phyloP scores from a whole-genome alignment of 2,329 filamentous ascomycete genomes.

The Calcarisporium arbuscula region DNA sequence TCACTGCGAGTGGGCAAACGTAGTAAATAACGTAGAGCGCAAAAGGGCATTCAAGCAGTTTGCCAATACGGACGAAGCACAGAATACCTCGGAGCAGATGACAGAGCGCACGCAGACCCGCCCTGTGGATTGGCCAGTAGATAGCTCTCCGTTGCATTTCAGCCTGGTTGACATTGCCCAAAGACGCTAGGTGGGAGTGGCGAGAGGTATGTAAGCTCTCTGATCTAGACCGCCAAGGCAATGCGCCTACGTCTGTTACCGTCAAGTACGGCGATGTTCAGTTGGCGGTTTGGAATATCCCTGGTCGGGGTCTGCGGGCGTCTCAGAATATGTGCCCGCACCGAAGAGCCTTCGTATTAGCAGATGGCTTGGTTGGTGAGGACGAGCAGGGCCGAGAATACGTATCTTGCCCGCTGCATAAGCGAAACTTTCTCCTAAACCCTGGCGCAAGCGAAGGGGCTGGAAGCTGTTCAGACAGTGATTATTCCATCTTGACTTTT shows the following conservation, averaged over 20 bases:
- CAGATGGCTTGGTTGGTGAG: slow-evolving; percentile 77
- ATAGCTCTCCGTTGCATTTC: too few species aligned
- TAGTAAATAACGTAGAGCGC: slow-evolving; percentile 61
- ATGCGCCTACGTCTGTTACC: slow-evolving; percentile 66
- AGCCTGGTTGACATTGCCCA: slow-evolving; percentile 57
- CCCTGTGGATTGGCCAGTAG: slow-evolving; percentile 72
- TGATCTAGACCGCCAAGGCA: too few species aligned
- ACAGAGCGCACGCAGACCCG: slow-evolving; percentile 66
- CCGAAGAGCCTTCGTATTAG: slow-evolving; percentile 83
- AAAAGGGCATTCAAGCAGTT: slow-evolving; percentile 74
- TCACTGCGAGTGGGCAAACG: slow-evolving; percentile 91
- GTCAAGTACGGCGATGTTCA: slow-evolving; percentile 87
- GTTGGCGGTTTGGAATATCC: slow-evolving; percentile 78
- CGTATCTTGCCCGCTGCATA: slow-evolving; percentile 84
- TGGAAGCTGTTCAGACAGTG: slow-evolving; percentile 66
- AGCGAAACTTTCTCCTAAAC: slow-evolving; percentile 77
- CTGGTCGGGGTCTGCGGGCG: slow-evolving; percentile 73
- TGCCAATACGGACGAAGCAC: slow-evolving; percentile 68
- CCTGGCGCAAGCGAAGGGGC: too few species aligned
- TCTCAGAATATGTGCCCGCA: slow-evolving; percentile 95
- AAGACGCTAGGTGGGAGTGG: too few species aligned
- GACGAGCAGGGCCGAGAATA: slow-evolving; percentile 46
- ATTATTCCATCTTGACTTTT: slow-evolving; percentile 78
- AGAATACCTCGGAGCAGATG: slow-evolving; percentile 64
- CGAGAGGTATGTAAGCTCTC: too few species aligned